phyloP scores from a whole-genome alignment of 73 alveolate genomes.

The Tetrahymena malaccensis region DNA sequence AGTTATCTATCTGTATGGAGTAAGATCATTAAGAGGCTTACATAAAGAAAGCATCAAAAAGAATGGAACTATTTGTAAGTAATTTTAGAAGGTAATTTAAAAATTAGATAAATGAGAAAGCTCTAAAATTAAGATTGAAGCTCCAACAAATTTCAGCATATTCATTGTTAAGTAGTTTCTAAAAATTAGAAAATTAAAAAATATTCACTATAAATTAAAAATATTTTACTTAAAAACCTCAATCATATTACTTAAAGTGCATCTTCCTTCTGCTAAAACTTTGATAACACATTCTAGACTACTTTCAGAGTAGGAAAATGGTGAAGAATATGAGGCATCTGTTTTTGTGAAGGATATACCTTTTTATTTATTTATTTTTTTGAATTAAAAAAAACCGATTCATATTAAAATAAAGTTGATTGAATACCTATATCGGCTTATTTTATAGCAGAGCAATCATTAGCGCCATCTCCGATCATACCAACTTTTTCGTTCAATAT shows the following conservation, averaged over 20 bases:
- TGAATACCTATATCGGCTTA: conserved; percentile 52
- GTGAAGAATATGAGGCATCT: conserved; percentile 42
- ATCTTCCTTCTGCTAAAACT: conserved; percentile 31
- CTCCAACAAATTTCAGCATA: conserved; percentile 11
- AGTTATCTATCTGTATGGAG: background rate
- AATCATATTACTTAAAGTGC: conserved; percentile 3
- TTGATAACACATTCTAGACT: conserved; percentile 25
- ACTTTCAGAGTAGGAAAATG: conserved; percentile 20
- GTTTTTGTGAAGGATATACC: conserved; percentile 28
- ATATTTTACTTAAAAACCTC: conserved; percentile 1
- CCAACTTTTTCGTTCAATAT: conserved; percentile 50
- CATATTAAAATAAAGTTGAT: background rate
- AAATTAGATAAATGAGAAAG: background rate
- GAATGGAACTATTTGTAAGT: conserved; percentile 11
- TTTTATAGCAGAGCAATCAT: conserved; percentile 87
- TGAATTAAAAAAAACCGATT: background rate
- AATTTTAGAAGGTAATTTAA: conserved; percentile 2
- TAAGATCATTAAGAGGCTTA: background rate
- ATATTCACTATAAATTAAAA: no score
- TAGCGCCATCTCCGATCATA: conserved; percentile 94
- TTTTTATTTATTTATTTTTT: background rate
- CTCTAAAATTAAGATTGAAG: conserved; percentile 7
- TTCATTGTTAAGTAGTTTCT: conserved; percentile 10
- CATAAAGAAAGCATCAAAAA: conserved; percentile 1
- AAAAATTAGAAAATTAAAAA: background rate